Evolutionary conservation across 1,284 basidiomycete species (phyloP), one percentile per base, ranked within the genome.

Genomic region (Cerioporus squamosus): DNA sequence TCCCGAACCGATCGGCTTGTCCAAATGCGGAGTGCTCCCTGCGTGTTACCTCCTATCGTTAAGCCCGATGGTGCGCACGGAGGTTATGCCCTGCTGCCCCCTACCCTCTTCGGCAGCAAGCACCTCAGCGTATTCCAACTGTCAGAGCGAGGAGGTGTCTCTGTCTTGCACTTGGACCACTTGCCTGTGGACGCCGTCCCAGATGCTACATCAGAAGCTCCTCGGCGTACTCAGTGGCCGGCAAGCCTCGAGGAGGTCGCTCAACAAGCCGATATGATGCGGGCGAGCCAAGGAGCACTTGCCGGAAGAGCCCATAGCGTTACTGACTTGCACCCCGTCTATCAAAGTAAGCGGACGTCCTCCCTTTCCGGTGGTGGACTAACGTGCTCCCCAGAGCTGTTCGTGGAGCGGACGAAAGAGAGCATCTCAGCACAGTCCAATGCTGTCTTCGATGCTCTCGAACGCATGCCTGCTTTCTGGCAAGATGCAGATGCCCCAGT

Each of bases 381-480:
- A 79, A 75, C 29, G 68, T 81, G 17, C 9, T 48, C 44, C 20
- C 3, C 53, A 72, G 69, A 51, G 51, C 51, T 69, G 1, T 70
- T 74, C 33, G 82, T 81, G 55, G 65, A 72, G 9, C 59, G 64
- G 23, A 63, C 71, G 43, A 57, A 71, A 12, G 61, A 69, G 42
- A 73, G 58, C 44, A 42, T 63, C 6, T 70, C 75, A 42, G 70
- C 72, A 20, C 67, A 77, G 50, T 71, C 71, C 1, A 75, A 81
- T 42, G 69, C 70, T 0, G 75, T 82, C 5, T 76, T 82, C 60
- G 77, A 84, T 26, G 63, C 78, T 7, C 62, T 88, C 23, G 82
- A 84, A 26, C 77, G 71, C 36, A 79, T 90, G 64, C 79, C 84
- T 1, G 71, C 71, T 3, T 82, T 83, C 61, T 87, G 84, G 83